Conservation (phyloP, 495 filamentous ascomycete species). For the Lophium mytilinum region DNA sequence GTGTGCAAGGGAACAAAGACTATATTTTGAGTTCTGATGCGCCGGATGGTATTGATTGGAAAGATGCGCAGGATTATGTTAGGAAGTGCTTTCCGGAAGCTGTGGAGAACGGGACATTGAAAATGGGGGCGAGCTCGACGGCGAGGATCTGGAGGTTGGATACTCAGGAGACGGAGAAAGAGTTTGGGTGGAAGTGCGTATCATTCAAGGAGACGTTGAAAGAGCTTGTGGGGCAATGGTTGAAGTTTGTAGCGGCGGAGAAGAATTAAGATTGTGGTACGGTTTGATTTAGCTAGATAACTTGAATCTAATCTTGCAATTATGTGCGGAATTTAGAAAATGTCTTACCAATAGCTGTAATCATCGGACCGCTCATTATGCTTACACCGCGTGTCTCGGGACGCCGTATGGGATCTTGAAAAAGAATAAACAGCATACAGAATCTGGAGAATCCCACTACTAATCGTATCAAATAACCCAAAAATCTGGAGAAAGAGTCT, state of each 20-base stretch:
- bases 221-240: neutral
- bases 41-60: constrained; percentile 4
- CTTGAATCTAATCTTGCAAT: too few species aligned
- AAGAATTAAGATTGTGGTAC: neutral
- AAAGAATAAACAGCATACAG: too few species aligned
- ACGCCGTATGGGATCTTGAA: too few species aligned
- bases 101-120: constrained; percentile 8
- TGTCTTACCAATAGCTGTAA: too few species aligned
- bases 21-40: constrained; percentile 11
- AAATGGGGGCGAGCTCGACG: neutral
- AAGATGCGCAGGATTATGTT: constrained; percentile 1
- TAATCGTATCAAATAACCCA: too few species aligned
- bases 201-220: neutral
- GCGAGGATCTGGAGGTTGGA: constrained; percentile 1
- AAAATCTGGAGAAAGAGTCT: too few species aligned
- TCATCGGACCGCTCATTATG: too few species aligned
- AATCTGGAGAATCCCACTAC: too few species aligned
- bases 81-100: constrained; percentile 5
- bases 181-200: neutral
- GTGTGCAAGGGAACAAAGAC: constrained; percentile 7
- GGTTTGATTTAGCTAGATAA: too few species aligned
- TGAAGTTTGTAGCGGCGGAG: neutral
- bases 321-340: too few species aligned
- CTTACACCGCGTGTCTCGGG: too few species aligned
- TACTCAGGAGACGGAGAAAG: neutral